Conservation (phyloP, 23 red algal species). For the Gracilariopsis chorda region DNA sequence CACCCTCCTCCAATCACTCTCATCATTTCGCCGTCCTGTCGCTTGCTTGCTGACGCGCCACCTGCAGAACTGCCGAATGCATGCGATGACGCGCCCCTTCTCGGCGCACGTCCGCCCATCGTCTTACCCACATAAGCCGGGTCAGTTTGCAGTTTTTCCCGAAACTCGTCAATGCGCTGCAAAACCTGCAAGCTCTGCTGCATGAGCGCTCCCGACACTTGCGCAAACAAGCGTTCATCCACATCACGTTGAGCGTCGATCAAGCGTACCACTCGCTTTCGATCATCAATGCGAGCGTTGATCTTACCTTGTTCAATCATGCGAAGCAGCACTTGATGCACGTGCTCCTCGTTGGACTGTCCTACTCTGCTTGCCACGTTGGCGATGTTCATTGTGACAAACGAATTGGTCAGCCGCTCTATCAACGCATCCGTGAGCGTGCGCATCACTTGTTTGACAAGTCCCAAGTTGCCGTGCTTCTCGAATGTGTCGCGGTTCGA, state of each 20-base stretch:
- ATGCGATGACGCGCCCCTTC: background rate
- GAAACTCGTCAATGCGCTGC: slow-evolving; percentile 31
- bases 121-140: slow-evolving; percentile 8
- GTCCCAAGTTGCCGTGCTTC: slow-evolving; percentile 34
- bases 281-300: slow-evolving; percentile 46
- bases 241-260: background rate
- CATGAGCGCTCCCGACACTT: slow-evolving; percentile 21
- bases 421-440: slow-evolving; percentile 26
- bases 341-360: background rate
- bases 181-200: slow-evolving; percentile 36
- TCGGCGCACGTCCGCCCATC: background rate
- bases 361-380: slow-evolving; percentile 16
- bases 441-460: slow-evolving; percentile 59
- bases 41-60: background rate
- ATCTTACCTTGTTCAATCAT: slow-evolving; percentile 34
- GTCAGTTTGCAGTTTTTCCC: slow-evolving; percentile 23
- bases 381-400: slow-evolving; percentile 41
- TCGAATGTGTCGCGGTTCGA: slow-evolving; percentile 36
- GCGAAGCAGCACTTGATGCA: slow-evolving; percentile 17
- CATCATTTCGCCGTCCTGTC: background rate
- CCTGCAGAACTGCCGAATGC: too few relatives aligned
- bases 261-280: slow-evolving; percentile 25
- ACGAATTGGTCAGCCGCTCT: slow-evolving; percentile 37
- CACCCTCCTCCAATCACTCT: background rate
- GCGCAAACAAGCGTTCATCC: slow-evolving; percentile 3